These are phyloP conservation scores for Epichloe baconii DNA, from an alignment of 2,329 filamentous ascomycete genomes.

Conservation along the genomic window DNA sequence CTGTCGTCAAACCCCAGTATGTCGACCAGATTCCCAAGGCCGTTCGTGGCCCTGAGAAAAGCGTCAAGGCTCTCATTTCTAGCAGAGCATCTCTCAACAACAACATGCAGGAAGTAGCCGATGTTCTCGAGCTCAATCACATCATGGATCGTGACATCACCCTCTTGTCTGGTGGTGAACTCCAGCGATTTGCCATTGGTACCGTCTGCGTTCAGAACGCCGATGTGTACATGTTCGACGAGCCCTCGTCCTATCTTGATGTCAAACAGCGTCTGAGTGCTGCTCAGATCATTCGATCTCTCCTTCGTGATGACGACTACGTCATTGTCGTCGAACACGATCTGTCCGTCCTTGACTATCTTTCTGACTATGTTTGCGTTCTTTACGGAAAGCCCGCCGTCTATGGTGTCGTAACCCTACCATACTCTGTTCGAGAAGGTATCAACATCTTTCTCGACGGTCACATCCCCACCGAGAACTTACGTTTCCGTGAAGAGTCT, in stretches of 20 bases:
- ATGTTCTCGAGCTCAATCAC: constrained; percentile 75
- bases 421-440: constrained; percentile 91
- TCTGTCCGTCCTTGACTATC: constrained; percentile 93
- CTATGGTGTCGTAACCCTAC: constrained; percentile 94
- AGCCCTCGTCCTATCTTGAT: constrained; percentile 97
- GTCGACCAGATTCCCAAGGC: constrained; percentile 96
- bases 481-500: constrained; percentile 95
- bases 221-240: constrained; percentile 99
- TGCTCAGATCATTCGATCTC: constrained; percentile 80
- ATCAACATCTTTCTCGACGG: constrained; percentile 99
- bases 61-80: constrained; percentile 67
- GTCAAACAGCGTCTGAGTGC: constrained; percentile 96
- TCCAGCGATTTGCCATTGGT: constrained; percentile 95
- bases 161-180: constrained; percentile 87
- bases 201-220: constrained; percentile 92
- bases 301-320: constrained; percentile 81
- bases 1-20: constrained; percentile 97
- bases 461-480: constrained; percentile 94
- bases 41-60: constrained; percentile 68
- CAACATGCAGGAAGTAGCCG: constrained; percentile 70
- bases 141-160: constrained; percentile 86
- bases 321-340: constrained; percentile 99
- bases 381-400: constrained; percentile 91
- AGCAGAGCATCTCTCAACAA: constrained; percentile 60
- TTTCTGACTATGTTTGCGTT: constrained; percentile 96